Evolutionary conservation across 805 yeast genomes (phyloP).

Genomic region (Kluyveromyces starmeri): DNA sequence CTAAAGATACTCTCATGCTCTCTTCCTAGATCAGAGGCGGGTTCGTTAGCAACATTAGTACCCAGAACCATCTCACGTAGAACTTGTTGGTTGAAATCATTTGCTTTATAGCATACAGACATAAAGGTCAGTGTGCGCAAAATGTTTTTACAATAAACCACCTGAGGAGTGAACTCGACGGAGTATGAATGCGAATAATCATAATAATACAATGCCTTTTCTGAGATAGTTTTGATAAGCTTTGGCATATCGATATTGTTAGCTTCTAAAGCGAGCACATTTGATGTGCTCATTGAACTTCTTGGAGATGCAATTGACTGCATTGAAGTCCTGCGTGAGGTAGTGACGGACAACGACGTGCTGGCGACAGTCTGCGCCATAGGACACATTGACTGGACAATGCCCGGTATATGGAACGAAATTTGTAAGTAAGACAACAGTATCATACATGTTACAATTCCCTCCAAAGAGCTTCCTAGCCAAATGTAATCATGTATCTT

Average conservation of each 20-base stretch:
- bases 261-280: slow-evolving; percentile 11
- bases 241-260: slow-evolving; percentile 28
- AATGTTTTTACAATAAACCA: slow-evolving; percentile 66
- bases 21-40: not conserved
- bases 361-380: slow-evolving; percentile 14
- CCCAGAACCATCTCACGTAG: slow-evolving; percentile 37
- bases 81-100: slow-evolving; percentile 36
- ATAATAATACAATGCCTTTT: slow-evolving; percentile 36
- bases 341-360: not conserved
- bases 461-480: slow-evolving; percentile 85
- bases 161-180: slow-evolving; percentile 75
- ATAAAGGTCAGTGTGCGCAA: slow-evolving; percentile 56
- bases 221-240: slow-evolving; percentile 32
- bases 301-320: slow-evolving; percentile 40
- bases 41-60: not conserved
- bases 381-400: slow-evolving; percentile 29
- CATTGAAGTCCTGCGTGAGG: slow-evolving; percentile 17
- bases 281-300: slow-evolving; percentile 31
- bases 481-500: slow-evolving; percentile 69
- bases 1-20: slow-evolving; percentile 16
- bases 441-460: slow-evolving; percentile 57
- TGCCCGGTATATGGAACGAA: slow-evolving; percentile 25
- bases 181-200: slow-evolving; percentile 44
- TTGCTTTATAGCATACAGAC: slow-evolving; percentile 42
- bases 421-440: slow-evolving; percentile 45